Conservation (phyloP, 208 protist species). For the Strigomonas culicis region DNA sequence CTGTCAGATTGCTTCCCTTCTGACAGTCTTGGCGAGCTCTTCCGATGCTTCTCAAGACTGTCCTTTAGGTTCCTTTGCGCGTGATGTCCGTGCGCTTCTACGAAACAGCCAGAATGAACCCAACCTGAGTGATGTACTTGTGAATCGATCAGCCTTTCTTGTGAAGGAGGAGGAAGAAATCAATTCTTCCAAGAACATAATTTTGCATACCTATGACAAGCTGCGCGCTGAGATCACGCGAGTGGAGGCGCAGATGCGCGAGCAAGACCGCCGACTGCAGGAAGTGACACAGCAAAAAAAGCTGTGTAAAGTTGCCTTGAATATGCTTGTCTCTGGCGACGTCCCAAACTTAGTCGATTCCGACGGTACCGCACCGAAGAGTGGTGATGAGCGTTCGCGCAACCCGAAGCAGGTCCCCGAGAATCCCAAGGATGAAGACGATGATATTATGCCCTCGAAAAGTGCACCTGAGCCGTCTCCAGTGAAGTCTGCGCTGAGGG, state of each 20-base stretch:
- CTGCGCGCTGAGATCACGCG: constrained; percentile 71
- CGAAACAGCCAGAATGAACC: constrained; percentile 8
- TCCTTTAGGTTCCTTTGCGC: constrained; percentile 57
- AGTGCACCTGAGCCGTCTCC: constrained; percentile 31
- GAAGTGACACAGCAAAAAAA: constrained; percentile 68
- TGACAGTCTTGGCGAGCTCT: constrained; percentile 46
- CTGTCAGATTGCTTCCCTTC: constrained; percentile 50
- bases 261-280: constrained; percentile 45
- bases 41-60: constrained; percentile 44
- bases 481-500: constrained; percentile 21
- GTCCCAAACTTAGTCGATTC: too few relatives aligned
- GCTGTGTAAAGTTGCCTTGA: constrained; percentile 73
- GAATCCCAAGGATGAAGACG: constrained; percentile 23
- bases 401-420: constrained; percentile 11
- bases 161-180: constrained; percentile 73
- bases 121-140: constrained; percentile 54
- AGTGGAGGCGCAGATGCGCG: constrained; percentile 73
- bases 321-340: constrained; percentile 56
- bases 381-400: not conserved
- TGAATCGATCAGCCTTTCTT: constrained; percentile 49
- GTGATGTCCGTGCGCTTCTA: constrained; percentile 34
- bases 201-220: constrained; percentile 67
- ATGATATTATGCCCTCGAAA: constrained; percentile 27
- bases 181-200: constrained; percentile 33
- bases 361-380: too few relatives aligned